Evolutionary conservation across 83 land plant species (phyloP).

Genomic region (Larix sibirica): DNA sequence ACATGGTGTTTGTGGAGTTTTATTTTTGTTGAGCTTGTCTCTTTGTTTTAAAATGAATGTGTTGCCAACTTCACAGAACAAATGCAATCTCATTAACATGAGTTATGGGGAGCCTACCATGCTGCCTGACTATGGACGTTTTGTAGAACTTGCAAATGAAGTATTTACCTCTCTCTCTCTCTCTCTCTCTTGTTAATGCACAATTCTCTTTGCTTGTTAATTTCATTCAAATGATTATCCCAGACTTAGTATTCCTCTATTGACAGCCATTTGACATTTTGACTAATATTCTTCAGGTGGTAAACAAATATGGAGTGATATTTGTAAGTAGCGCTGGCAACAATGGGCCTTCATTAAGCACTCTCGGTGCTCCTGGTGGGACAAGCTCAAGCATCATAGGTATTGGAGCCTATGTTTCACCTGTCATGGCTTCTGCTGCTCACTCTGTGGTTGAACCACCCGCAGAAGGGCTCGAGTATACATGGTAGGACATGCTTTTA

Average conservation of each 20-base stretch:
- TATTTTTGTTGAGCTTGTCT: neutral
- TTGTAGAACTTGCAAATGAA: slow-evolving; percentile 91
- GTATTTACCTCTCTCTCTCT: slow-evolving; percentile 25
- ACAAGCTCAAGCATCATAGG: slow-evolving; percentile 92
- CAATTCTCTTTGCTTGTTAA: neutral
- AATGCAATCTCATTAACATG: slow-evolving; percentile 99
- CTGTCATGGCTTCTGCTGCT: slow-evolving; percentile 96
- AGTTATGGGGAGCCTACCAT: slow-evolving; percentile 96
- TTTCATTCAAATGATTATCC: slow-evolving; percentile 8
- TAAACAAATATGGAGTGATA: slow-evolving; percentile 82
- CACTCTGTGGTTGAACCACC: slow-evolving; percentile 90
- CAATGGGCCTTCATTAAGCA: slow-evolving; percentile 89
- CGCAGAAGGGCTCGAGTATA: slow-evolving; percentile 89
- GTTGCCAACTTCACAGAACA: slow-evolving; percentile 63
- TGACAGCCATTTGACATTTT: neutral
- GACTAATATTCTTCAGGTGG: slow-evolving; percentile 54
- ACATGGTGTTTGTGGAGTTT: no score
- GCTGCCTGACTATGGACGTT: slow-evolving; percentile 96
- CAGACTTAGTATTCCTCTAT: neutral
- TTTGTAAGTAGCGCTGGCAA: slow-evolving; percentile 99
- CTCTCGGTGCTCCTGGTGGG: slow-evolving; percentile 98
- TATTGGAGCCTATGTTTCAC: slow-evolving; percentile 96
- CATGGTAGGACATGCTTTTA: slow-evolving; percentile 59
- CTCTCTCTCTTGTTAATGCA: neutral
- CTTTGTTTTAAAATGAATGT: neutral